Base-by-base conservation (phyloP, 106 monocot species). In the Acorus gramineus region DNA sequence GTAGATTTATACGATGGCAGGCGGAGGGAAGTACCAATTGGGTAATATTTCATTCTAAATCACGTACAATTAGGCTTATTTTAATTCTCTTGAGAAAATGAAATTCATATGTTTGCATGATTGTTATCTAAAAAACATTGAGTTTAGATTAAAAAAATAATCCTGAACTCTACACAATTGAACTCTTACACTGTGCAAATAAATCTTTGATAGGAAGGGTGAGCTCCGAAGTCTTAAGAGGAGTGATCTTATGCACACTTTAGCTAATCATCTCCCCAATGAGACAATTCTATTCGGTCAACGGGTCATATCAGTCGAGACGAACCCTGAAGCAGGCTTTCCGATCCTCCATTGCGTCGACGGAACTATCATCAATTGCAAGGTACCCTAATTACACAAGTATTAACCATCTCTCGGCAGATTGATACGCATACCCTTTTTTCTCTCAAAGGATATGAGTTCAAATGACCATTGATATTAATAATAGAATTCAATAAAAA, bases 221-320 rank as follows among this genome's bases (percentile, higher is more conserved):
- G 85, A 75, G 48, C 52, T 81, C 3, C 54, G 72, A 4, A 81
- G 81, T 43, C 47, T 81, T 63, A 78, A 64, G 65, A 78, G 85
- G 14, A 86, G 72, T 56, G 81, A 82, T 66, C 74, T 86, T 42
- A 56, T 86, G 10, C 72, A 86, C 55, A 54, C 75, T 5, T 54
- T 85, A 53, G 81, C 74, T 4, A 42, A 64, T 2, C 67, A 56
- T 47, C 14, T 85, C 12, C 81, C 85, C 11, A 44, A 43, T 10
- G 73, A 55, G 5, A 56, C 67, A 28, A 66, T 85, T 42, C 78
- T 75, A 42, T 80, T 76, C 50, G 73, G 74, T 2, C 70, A 73
- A 50, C 73, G 66, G 42, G 44, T 80, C 7, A 49, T 59, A 3
- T 68, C 65, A 0, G 10, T 80, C 44, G 62, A 49, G 52, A 56